Conservation (phyloP, 1,284 basidiomycete species). For the Sphagnurus paluster region DNA sequence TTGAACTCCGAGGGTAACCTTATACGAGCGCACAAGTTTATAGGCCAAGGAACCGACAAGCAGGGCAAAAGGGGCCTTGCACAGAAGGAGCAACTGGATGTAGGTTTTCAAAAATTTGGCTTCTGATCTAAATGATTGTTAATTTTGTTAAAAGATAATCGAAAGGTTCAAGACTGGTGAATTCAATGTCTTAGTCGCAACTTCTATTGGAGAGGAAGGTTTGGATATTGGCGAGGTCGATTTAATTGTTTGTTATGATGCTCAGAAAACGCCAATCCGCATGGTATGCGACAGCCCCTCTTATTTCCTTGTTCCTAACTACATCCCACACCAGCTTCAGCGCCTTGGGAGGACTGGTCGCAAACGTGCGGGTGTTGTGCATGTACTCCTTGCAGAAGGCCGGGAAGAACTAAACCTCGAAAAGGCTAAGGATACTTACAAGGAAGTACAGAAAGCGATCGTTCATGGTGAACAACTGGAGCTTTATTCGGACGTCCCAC, state of each 20-base stretch:
- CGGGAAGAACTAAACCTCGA: slow-evolving; percentile 93
- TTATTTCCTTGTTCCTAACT: neutral
- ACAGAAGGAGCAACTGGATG: slow-evolving; percentile 91
- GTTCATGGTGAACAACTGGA: slow-evolving; percentile 85
- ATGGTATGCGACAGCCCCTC: slow-evolving; percentile 62
- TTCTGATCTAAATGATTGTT: slow-evolving; percentile 7
- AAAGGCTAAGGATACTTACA: slow-evolving; percentile 86
- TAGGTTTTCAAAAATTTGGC: slow-evolving; percentile 32
- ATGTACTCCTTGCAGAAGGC: slow-evolving; percentile 90
- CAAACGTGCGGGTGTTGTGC: slow-evolving; percentile 87
- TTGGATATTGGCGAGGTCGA: slow-evolving; percentile 99
- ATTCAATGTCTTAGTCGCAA: slow-evolving; percentile 93
- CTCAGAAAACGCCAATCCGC: slow-evolving; percentile 94
- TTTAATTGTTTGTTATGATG: slow-evolving; percentile 95
- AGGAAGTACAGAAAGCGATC: slow-evolving; percentile 89
- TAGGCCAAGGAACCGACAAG: slow-evolving; percentile 90
- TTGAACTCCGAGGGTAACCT: slow-evolving; percentile 73
- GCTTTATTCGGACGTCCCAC: slow-evolving; percentile 89
- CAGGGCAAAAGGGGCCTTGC: slow-evolving; percentile 85
- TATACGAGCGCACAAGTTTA: slow-evolving; percentile 81
- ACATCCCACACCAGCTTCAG: slow-evolving; percentile 72
- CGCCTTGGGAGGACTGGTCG: slow-evolving; percentile 95
- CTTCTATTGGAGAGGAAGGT: slow-evolving; percentile 98
- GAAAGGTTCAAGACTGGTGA: slow-evolving; percentile 85
- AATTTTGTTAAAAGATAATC: slow-evolving; percentile 59